Evolutionary conservation across 805 yeast species (phyloP).

Genomic region (Citeromyces nyonsensis): DNA sequence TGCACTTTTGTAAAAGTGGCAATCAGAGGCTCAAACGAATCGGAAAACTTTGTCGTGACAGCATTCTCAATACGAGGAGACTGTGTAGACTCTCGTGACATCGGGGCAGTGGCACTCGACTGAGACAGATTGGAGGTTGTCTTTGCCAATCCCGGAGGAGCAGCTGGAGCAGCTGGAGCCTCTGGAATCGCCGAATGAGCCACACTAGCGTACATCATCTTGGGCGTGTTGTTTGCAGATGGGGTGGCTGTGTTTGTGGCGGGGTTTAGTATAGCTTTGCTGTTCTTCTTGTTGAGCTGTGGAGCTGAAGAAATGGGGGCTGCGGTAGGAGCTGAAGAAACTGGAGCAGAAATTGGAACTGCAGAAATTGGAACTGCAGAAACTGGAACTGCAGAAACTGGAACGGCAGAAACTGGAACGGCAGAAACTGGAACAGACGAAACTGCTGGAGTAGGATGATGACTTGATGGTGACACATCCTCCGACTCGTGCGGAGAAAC

Average conservation of each 20-base stretch:
- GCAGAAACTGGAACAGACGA: too few species aligned
- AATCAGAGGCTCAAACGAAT: conserved; percentile 7
- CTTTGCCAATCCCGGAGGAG: conserved; percentile 5
- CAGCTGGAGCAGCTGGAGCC: conserved; percentile 8
- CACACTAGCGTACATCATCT: conserved; percentile 17
- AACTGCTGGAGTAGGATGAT: not conserved
- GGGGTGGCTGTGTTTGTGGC: conserved; percentile 10
- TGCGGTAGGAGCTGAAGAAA: conserved; percentile 3
- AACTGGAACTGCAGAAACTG: conserved; percentile 2
- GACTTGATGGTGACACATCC: conserved; percentile 1
- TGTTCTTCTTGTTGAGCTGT: not conserved
- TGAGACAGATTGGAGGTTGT: conserved; percentile 6
- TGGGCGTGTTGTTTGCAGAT: conserved; percentile 15
- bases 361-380: conserved; percentile 3
- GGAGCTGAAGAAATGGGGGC: conserved; percentile 2
- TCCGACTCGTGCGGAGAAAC: conserved; percentile 4
- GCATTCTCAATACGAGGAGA: not conserved
- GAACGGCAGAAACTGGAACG: not conserved
- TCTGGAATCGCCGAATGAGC: conserved; percentile 2
- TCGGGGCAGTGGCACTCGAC: conserved; percentile 5
- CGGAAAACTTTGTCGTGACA: too few species aligned
- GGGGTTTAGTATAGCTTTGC: conserved; percentile 6
- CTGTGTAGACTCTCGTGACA: conserved; percentile 1
- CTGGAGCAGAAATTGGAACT: conserved; percentile 3
- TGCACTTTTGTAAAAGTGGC: conserved; percentile 15